Conservation (phyloP, 805 yeast genomes). For the Candida gorgasii region DNA sequence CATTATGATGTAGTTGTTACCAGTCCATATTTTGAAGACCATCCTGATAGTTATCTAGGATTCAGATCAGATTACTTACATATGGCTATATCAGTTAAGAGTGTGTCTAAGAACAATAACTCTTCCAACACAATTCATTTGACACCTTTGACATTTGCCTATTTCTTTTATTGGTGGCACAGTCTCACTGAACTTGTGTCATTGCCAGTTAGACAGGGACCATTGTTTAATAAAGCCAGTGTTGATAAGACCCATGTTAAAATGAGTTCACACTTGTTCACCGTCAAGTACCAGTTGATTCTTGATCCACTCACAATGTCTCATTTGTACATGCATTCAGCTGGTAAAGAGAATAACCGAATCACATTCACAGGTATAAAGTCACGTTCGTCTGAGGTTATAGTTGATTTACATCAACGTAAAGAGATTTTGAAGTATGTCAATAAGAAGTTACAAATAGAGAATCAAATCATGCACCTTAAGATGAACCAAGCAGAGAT, state of each 20-base stretch:
- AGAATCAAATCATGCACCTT: conserved; percentile 47
- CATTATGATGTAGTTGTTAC: conserved; percentile 66
- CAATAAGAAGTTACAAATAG: conserved; percentile 37
- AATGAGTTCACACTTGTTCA: conserved; percentile 41
- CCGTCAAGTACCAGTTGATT: conserved; percentile 41
- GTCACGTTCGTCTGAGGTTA: conserved; percentile 33
- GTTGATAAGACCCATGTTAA: conserved; percentile 29
- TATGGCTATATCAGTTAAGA: conserved; percentile 40
- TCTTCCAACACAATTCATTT: conserved; percentile 37
- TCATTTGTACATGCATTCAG: conserved; percentile 34
- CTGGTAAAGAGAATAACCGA: conserved; percentile 22
- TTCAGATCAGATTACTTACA: conserved; percentile 85
- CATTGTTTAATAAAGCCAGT: conserved; percentile 24
- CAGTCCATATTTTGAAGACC: conserved; percentile 55
- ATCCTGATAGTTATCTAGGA: conserved; percentile 76
- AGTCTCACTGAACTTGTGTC: conserved; percentile 31
- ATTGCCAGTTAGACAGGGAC: conserved; percentile 38
- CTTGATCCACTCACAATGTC: conserved; percentile 42
- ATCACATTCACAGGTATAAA: conserved; percentile 42
- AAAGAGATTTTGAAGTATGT: conserved; percentile 36
- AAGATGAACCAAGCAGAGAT: conserved; percentile 68
- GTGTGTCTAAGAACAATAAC: conserved; percentile 30
- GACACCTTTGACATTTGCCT: conserved; percentile 39
- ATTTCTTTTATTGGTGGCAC: conserved; percentile 47
- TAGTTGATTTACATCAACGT: conserved; percentile 43